phyloP scores from a whole-genome alignment of 495 filamentous ascomycete genomes.

The Aspergillus biplanus region DNA sequence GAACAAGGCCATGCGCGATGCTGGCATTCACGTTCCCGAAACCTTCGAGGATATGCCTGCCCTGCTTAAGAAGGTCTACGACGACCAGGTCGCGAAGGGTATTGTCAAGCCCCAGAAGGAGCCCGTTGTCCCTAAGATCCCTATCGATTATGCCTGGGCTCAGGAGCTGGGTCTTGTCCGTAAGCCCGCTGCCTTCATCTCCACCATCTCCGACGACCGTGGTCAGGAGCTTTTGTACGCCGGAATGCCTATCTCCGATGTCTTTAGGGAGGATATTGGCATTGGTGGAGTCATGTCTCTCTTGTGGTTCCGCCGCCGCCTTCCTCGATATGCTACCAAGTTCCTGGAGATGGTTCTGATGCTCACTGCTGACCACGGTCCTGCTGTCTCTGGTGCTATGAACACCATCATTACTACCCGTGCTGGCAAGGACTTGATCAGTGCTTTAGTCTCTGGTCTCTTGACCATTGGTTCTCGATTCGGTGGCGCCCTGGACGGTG shows the following conservation, averaged over 20 bases:
- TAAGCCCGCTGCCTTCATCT: conserved; percentile 99
- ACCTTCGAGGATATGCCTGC: conserved; percentile 95
- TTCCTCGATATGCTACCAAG: conserved; percentile 94
- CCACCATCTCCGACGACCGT: conserved; percentile 99
- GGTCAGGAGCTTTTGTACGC: conserved; percentile 98
- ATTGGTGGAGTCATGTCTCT: conserved; percentile 99
- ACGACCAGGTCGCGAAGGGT: conserved; percentile 80
- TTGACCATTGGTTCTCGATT: conserved; percentile 98
- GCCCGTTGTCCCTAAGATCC: conserved; percentile 96
- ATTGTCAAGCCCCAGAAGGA: conserved; percentile 83
- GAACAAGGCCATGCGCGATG: conserved; percentile 95
- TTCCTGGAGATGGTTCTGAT: conserved; percentile 99
- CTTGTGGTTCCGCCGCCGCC: conserved; percentile 98
- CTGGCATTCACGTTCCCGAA: conserved; percentile 90
- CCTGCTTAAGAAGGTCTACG: conserved; percentile 76
- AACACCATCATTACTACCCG: conserved; percentile 99
- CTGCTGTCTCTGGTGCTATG: conserved; percentile 98
- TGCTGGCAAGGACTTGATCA: conserved; percentile 98
- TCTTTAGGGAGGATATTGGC: conserved; percentile 98
- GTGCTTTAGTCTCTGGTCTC: conserved; percentile 90
- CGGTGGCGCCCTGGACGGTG: conserved; percentile 96
- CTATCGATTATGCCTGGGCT: conserved; percentile 99
- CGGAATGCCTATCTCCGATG: conserved; percentile 98
- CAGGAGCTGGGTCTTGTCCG: conserved; percentile 99
- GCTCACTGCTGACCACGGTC: conserved; percentile 98